Evolutionary conservation across 106 monocot species (phyloP), one percentile per base, ranked within the genome.

Genomic region (Dioscorea dumetorum): DNA sequence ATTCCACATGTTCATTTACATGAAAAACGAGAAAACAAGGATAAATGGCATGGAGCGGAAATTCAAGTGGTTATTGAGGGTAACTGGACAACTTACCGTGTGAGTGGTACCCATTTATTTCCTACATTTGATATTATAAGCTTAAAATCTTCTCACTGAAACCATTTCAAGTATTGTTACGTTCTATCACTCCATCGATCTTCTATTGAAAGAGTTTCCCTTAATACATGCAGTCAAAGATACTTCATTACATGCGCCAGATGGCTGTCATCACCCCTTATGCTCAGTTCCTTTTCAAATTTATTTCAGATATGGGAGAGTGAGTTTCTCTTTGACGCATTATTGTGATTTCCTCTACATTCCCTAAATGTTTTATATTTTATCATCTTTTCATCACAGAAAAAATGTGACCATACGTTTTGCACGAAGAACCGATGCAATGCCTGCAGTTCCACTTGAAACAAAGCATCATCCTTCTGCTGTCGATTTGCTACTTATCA

Each of bases 241-340:
- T 97, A 78, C 62, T 97, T 31, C 97, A 97, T 67, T 97, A 97
- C 70, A 89, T 97, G 97, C 88, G 97, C 22, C 97, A 97, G 74
- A 89, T 97, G 97, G 97, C 97, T 75, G 92, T 97, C 22, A 97
- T 97, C 49, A 97, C 97, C 13, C 97, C 97, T 64, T 97, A 97
- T 79, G 76, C 92, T 31, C 86, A 97, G 60, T 92, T 97, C 72
- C 75, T 92, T 2, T 92, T 97, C 72, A 97, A 70, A 75, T 97
- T 87, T 70, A 77, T 87, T 48, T 91, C 92, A 21, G 84, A 83
- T 49, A 53, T 70, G 48, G 49, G 74, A 67, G 97, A 92, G 97
- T 97, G 75, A 84, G 97, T 67, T 76, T 41, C 31, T 49, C 21
- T 20, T 50, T 57, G 48, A 14, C 57, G 33, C 28, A 24, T 12